Conservation (phyloP, 2,329 filamentous ascomycete species). For the Fusarium dlaminii region DNA sequence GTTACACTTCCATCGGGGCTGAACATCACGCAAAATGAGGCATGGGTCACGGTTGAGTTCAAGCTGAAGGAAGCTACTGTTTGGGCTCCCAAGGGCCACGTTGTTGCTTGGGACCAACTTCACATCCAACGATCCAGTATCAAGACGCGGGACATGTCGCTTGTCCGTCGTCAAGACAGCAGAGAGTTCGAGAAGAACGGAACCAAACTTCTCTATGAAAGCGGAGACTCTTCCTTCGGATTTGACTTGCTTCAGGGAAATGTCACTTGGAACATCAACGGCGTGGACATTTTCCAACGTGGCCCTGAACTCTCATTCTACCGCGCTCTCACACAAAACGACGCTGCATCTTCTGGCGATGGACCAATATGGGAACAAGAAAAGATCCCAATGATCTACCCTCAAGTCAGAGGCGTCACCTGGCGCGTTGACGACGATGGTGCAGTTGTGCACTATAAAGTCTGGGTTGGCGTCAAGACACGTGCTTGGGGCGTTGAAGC, state of each 20-base stretch:
- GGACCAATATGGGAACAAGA: constrained; percentile 1
- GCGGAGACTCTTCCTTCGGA: neutral
- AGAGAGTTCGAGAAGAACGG: neutral
- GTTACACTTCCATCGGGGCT: accelerated
- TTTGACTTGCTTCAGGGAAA: constrained; percentile 5
- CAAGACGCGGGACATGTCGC: accelerated
- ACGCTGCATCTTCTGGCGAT: neutral
- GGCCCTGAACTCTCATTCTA: constrained; percentile 13
- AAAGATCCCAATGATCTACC: constrained; percentile 1
- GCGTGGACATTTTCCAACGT: neutral
- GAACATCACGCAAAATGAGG: neutral
- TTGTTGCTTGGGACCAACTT: constrained; percentile 22
- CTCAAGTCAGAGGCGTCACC: neutral
- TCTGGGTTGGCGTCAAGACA: constrained; percentile 17
- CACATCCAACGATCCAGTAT: neutral
- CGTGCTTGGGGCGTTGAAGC: constrained; percentile 13
- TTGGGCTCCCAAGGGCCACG: neutral
- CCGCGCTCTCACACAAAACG: constrained; percentile 6
- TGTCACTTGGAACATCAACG: constrained; percentile 1
- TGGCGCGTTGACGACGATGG: neutral
- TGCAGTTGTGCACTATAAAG: neutral
- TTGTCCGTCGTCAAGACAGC: neutral
- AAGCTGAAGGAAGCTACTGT: neutral
- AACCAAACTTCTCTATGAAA: neutral
- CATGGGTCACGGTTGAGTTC: constrained; percentile 13